phyloP scores from a whole-genome alignment of 371 early-diverging fungal genomes.

The Mortierella sp. region DNA sequence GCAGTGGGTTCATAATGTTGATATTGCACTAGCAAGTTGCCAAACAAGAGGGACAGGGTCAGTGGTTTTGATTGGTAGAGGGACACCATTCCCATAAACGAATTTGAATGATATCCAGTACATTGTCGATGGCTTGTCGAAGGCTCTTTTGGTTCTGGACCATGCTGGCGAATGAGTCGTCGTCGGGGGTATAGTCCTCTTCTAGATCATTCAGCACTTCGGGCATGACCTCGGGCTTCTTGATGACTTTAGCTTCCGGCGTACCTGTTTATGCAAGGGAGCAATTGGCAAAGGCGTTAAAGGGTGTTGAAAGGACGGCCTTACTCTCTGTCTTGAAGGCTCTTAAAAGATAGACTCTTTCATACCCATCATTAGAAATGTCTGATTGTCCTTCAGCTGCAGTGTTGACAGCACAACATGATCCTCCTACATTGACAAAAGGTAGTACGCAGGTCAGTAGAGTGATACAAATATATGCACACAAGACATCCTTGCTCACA shows the following conservation, averaged over 20 bases:
- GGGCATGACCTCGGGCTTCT: slow-evolving; percentile 59
- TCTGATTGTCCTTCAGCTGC: slow-evolving; percentile 55
- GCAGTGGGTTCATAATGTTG: slow-evolving; percentile 60
- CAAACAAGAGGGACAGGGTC: not conserved
- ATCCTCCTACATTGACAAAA: slow-evolving; percentile 46
- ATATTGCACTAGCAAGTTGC: slow-evolving; percentile 55
- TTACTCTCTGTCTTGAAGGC: no score
- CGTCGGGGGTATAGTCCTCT: slow-evolving; percentile 57
- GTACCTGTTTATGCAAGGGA: slow-evolving; percentile 36
- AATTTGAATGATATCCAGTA: not conserved
- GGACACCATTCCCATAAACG: no score
- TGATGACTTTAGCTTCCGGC: slow-evolving; percentile 55
- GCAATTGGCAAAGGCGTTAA: no score
- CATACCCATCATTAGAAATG: slow-evolving; percentile 66
- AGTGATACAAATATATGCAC: not conserved
- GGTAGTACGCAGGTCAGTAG: not conserved
- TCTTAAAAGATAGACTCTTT: slow-evolving; percentile 5
- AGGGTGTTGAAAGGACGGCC: no score
- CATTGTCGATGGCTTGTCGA: slow-evolving; percentile 46
- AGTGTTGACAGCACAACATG: slow-evolving; percentile 55
- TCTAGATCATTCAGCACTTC: slow-evolving; percentile 61
- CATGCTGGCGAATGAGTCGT: slow-evolving; percentile 48
- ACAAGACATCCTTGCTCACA: not conserved
- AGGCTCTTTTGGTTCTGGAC: slow-evolving; percentile 54
- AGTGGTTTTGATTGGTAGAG: no score